These are phyloP conservation scores for Myochromella boudieri DNA, from an alignment of 768 basidiomycete species.

Conservation along the genomic window DNA sequence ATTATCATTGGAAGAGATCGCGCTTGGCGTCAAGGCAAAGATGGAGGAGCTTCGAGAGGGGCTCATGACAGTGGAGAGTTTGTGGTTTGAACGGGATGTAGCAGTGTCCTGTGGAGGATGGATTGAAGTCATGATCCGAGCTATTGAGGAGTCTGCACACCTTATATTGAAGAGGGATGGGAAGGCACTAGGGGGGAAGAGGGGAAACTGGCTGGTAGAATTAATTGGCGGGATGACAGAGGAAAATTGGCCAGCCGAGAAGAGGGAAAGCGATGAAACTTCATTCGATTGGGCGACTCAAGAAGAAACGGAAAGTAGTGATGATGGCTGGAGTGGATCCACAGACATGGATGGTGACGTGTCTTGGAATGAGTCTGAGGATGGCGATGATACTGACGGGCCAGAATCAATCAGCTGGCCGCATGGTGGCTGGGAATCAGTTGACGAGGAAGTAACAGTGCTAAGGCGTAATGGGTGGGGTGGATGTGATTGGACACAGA, in stretches of 20 bases:
- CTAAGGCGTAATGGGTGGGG: slow-evolving; percentile 1
- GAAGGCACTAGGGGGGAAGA: slow-evolving; percentile 29
- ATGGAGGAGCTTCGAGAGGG: slow-evolving; percentile 56
- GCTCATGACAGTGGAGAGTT: slow-evolving; percentile 47
- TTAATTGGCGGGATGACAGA: slow-evolving; percentile 36
- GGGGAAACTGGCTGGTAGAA: slow-evolving; percentile 43
- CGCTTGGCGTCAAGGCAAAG: slow-evolving; percentile 42
- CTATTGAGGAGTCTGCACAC: slow-evolving; percentile 41
- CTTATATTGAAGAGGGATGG: slow-evolving; percentile 38
- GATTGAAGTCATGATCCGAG: slow-evolving; percentile 53
- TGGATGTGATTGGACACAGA: slow-evolving; percentile 5
- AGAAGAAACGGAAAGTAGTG: slow-evolving; percentile 29
- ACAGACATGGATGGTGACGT: slow-evolving; percentile 42
- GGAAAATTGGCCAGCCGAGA: slow-evolving; percentile 29
- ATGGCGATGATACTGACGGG: slow-evolving; percentile 26
- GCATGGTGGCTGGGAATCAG: slow-evolving; percentile 8
- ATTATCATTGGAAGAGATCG: slow-evolving; percentile 45
- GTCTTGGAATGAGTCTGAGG: slow-evolving; percentile 40
- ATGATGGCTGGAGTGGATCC: slow-evolving; percentile 28
- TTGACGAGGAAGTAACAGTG: slow-evolving; percentile 3
- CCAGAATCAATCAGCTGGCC: slow-evolving; percentile 19
- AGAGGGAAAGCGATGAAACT: slow-evolving; percentile 38
- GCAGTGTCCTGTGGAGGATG: slow-evolving; percentile 56
- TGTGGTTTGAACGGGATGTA: slow-evolving; percentile 51
- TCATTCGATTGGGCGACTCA: slow-evolving; percentile 46